These are phyloP conservation scores for Kwoniella shivajii DNA, from an alignment of 1,284 basidiomycete genomes.

Conservation along the genomic window DNA sequence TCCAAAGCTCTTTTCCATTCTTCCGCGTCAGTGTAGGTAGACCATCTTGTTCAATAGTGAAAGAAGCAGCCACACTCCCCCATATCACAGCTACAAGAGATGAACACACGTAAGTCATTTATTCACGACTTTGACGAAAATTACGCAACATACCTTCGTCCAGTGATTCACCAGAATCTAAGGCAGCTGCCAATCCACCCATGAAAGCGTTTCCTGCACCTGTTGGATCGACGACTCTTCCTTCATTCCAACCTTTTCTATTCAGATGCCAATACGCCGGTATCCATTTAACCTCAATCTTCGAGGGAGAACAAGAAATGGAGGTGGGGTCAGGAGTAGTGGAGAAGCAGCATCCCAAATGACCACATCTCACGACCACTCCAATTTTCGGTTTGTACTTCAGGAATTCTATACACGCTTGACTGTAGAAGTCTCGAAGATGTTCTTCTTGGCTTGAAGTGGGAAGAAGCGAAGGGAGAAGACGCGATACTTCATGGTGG, in stretches of 20 bases:
- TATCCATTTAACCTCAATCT: constrained; percentile 24
- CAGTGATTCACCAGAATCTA: constrained; percentile 34
- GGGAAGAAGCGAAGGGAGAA: constrained; percentile 34
- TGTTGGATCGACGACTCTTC: constrained; percentile 46
- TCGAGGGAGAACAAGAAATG: not conserved
- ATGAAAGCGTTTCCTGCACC: constrained; percentile 53
- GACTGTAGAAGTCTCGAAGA: not conserved
- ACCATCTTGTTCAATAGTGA: constrained; percentile 50
- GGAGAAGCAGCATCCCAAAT: constrained; percentile 36
- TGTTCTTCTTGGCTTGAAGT: constrained; percentile 6
- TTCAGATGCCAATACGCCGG: constrained; percentile 34
- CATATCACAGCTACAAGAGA: constrained; percentile 39
- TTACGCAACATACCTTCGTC: constrained; percentile 37
- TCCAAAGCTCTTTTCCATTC: constrained; percentile 21
- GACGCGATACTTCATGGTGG: constrained; percentile 51
- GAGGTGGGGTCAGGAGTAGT: not conserved
- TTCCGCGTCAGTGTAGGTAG: constrained; percentile 28
- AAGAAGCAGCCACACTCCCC: constrained; percentile 48
- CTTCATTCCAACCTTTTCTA: constrained; percentile 17
- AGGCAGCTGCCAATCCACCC: constrained; percentile 47
- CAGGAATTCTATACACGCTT: constrained; percentile 16
- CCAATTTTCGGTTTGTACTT: constrained; percentile 23
- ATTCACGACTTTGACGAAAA: not conserved
- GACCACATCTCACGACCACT: constrained; percentile 34
- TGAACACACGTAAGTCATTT: not conserved